These are phyloP conservation scores for Theileria orientalis DNA, from an alignment of 169 alveolate species.

Conservation along the genomic window DNA sequence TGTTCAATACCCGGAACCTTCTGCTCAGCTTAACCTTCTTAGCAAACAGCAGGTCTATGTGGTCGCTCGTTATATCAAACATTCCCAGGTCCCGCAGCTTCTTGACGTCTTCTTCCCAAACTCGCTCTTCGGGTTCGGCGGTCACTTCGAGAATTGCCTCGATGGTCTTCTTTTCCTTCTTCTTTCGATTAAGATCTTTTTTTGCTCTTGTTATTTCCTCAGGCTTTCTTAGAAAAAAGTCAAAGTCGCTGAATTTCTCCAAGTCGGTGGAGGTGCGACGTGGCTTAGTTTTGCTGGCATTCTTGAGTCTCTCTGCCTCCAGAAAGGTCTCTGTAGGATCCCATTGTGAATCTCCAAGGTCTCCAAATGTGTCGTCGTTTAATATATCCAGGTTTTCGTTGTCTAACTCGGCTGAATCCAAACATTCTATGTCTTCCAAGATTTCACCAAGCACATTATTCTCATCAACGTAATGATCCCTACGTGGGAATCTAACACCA, in stretches of 20 bases:
- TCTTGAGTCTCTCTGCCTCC: slow-evolving; percentile 44
- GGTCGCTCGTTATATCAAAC: slow-evolving; percentile 18
- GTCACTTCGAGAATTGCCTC: slow-evolving; percentile 10
- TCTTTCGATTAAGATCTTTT: slow-evolving; percentile 8
- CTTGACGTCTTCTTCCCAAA: slow-evolving; percentile 30
- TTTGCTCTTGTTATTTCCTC: neutral
- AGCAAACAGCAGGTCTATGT: slow-evolving; percentile 8
- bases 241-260: slow-evolving; percentile 52
- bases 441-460: slow-evolving; percentile 60
- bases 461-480: slow-evolving; percentile 11
- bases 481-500: neutral
- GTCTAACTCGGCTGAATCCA: slow-evolving; percentile 25
- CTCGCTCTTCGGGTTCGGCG: slow-evolving; percentile 2
- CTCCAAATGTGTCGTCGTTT: slow-evolving; percentile 66
- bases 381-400: slow-evolving; percentile 29
- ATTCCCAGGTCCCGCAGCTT: slow-evolving; percentile 25
- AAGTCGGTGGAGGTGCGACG: slow-evolving; percentile 21
- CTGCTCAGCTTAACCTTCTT: neutral
- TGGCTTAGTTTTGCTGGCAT: neutral
- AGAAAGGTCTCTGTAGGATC: slow-evolving; percentile 63
- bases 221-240: slow-evolving; percentile 8
- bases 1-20: slow-evolving; percentile 36
- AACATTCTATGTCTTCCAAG: slow-evolving; percentile 64
- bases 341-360: slow-evolving; percentile 32
- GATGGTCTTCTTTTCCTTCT: neutral